phyloP scores from a whole-genome alignment of 202 grass and related monocot genomes.

The Hordeum pubiflorum region DNA sequence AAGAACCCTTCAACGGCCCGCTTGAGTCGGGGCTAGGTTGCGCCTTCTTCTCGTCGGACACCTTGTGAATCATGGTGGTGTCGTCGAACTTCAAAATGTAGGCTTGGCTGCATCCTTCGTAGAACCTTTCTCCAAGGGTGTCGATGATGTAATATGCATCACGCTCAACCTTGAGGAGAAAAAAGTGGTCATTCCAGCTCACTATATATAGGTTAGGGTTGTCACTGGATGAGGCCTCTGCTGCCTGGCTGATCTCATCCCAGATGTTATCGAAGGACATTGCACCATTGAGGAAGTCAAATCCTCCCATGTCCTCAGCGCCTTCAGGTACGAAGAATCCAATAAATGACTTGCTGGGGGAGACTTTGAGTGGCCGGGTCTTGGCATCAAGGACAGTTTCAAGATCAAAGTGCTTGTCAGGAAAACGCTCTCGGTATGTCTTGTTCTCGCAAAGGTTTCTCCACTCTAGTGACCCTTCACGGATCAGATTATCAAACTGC shows the following conservation, averaged over 20 bases:
- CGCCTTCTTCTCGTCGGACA: constrained; percentile 17
- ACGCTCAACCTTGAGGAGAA: constrained; percentile 72
- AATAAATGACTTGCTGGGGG: constrained; percentile 49
- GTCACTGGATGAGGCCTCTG: constrained; percentile 31
- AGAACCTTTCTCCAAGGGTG: constrained; percentile 80
- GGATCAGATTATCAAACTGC: constrained; percentile 67
- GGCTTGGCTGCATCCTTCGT: constrained; percentile 85
- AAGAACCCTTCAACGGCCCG: constrained; percentile 35
- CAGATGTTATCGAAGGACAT: constrained; percentile 81
- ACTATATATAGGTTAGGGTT: constrained; percentile 49
- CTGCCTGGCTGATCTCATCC: constrained; percentile 46
- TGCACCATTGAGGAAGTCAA: constrained; percentile 46
- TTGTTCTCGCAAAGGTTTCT: constrained; percentile 59
- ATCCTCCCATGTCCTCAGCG: constrained; percentile 31
- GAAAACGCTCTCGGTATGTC: constrained; percentile 46
- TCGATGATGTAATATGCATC: constrained; percentile 81
- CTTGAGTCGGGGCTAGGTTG: constrained; percentile 38
- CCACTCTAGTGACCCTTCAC: constrained; percentile 80
- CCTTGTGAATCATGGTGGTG: constrained; percentile 39
- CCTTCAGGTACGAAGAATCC: constrained; percentile 62
- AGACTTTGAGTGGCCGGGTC: constrained; percentile 43
- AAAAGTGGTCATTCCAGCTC: constrained; percentile 98
- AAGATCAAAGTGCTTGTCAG: constrained; percentile 91
- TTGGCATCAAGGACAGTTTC: constrained; percentile 81
- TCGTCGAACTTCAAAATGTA: constrained; percentile 77